A percentile compares a stretch with the other conserved stretches of the same genome.
Conservation (phyloP, 208 protist species). For the Trypanosoma lewisi region DNA sequence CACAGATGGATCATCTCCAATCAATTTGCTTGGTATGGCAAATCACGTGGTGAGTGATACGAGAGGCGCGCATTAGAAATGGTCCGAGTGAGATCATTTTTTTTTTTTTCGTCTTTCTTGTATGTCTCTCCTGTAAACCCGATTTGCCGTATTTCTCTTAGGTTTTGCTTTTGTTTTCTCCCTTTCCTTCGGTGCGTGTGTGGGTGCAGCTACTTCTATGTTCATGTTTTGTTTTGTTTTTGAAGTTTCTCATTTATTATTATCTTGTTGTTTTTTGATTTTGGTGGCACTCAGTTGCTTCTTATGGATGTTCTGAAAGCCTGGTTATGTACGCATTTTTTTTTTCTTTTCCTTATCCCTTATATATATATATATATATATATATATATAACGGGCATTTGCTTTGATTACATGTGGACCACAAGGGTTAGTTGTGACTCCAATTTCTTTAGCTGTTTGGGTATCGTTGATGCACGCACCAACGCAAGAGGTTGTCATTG, state of each 20-base stretch:
- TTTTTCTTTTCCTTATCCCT: background rate
- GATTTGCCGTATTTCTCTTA: background rate
- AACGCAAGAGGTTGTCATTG: slow-evolving; percentile 38
- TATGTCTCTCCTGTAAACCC: background rate
- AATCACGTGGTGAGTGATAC: slow-evolving; percentile 53
- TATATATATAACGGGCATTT: too few relatives aligned
- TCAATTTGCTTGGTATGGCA: slow-evolving; percentile 91
- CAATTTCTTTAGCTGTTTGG: background rate
- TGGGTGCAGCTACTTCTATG: too few relatives aligned
- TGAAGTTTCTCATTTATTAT: background rate
- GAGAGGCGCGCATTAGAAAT: background rate
- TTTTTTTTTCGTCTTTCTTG: slow-evolving; percentile 8
- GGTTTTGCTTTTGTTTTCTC: slow-evolving; percentile 2
- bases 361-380: background rate
- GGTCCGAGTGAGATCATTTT: background rate
- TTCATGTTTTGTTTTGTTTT: slow-evolving; percentile 2
- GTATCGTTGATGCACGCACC: background rate
- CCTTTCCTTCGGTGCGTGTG: background rate
- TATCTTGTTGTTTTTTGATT: background rate
- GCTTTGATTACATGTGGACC: too few relatives aligned
- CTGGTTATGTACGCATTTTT: too few relatives aligned
- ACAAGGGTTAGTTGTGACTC: too few relatives aligned
- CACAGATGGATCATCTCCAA: slow-evolving; percentile 76
- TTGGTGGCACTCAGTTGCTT: too few relatives aligned
- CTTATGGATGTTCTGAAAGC: too few relatives aligned